Percentiles rank a stretch among this genome's conserved stretches.
Conservation (phyloP, 2,329 filamentous ascomycete species). For the Paramyrothecium sp. region DNA sequence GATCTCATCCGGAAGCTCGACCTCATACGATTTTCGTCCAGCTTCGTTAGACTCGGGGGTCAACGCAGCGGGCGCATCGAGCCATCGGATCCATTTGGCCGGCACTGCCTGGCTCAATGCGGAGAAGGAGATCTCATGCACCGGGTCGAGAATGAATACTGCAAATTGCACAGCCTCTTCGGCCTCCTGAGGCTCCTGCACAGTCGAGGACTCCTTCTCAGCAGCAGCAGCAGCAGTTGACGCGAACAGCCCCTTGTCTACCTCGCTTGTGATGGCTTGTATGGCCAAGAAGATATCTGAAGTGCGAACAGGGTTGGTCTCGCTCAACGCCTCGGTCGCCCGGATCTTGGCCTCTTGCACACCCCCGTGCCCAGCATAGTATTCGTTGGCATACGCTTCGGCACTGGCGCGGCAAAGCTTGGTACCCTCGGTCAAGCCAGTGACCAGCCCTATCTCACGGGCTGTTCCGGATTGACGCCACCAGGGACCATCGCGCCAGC, state of each 20-base stretch:
- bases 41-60: slow-evolving; percentile 53
- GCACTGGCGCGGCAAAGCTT: slow-evolving; percentile 89
- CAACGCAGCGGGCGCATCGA: slow-evolving; percentile 69
- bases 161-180: slow-evolving; percentile 72
- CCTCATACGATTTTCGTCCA: slow-evolving; percentile 32
- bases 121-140: slow-evolving; percentile 86
- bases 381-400: slow-evolving; percentile 83
- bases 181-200: slow-evolving; percentile 48
- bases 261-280: slow-evolving; percentile 73
- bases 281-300: slow-evolving; percentile 96
- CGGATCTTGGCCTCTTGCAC: slow-evolving; percentile 77
- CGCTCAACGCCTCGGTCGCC: slow-evolving; percentile 75
- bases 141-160: slow-evolving; percentile 79
- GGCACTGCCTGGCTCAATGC: slow-evolving; percentile 82
- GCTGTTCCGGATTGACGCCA: slow-evolving; percentile 73
- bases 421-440: slow-evolving; percentile 80
- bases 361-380: slow-evolving; percentile 75
- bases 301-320: slow-evolving; percentile 85
- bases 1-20: slow-evolving; percentile 73
- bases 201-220: slow-evolving; percentile 52
- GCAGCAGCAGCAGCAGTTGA: slow-evolving; percentile 50
- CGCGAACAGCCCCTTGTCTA: slow-evolving; percentile 67
- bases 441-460: slow-evolving; percentile 76
- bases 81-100: slow-evolving; percentile 84
- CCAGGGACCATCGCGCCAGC: slow-evolving; percentile 96